phyloP scores from a whole-genome alignment of 495 filamentous ascomycete species.

The Aspergillus funiculosus region DNA sequence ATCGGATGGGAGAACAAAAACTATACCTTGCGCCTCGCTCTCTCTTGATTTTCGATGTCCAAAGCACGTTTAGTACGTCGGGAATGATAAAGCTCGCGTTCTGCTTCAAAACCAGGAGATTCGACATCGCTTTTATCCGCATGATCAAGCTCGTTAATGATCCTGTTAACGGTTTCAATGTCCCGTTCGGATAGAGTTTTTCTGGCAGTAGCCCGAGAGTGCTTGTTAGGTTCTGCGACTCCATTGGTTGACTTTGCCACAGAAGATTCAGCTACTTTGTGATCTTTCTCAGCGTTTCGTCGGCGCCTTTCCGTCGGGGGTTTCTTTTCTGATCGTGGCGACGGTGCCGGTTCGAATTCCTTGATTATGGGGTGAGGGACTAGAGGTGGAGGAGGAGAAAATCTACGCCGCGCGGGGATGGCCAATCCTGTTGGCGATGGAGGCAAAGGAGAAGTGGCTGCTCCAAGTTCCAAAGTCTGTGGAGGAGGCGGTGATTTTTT shows the following conservation, averaged over 20 bases:
- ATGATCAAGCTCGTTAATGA: conserved; percentile 60
- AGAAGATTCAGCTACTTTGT: conserved; percentile 38
- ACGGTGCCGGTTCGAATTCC: conserved; percentile 26
- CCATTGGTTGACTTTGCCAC: conserved; percentile 43
- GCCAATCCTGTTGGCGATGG: conserved; percentile 17
- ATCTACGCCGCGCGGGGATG: no score
- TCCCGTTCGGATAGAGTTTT: conserved; percentile 57
- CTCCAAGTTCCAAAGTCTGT: conserved; percentile 3
- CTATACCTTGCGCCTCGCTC: conserved; percentile 51
- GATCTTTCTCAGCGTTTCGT: conserved; percentile 40
- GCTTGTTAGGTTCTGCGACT: conserved; percentile 15
- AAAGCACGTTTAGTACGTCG: conserved; percentile 55
- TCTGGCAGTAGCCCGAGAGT: conserved; percentile 30
- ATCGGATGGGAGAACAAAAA: conserved; percentile 14
- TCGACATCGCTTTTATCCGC: conserved; percentile 63
- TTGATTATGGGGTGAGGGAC: conserved; percentile 19
- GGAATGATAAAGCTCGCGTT: conserved; percentile 48
- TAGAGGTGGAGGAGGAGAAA: conserved; percentile 9
- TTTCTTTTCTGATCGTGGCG: conserved; percentile 32
- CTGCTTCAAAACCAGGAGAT: conserved; percentile 54
- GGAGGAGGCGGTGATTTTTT: conserved; percentile 35
- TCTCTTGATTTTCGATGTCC: conserved; percentile 53
- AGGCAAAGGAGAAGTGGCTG: conserved; percentile 14
- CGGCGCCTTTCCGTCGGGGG: conserved; percentile 23
- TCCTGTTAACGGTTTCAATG: conserved; percentile 59